Base-by-base conservation (phyloP, 306 rosid genomes). In the Trifolium pratense region DNA sequence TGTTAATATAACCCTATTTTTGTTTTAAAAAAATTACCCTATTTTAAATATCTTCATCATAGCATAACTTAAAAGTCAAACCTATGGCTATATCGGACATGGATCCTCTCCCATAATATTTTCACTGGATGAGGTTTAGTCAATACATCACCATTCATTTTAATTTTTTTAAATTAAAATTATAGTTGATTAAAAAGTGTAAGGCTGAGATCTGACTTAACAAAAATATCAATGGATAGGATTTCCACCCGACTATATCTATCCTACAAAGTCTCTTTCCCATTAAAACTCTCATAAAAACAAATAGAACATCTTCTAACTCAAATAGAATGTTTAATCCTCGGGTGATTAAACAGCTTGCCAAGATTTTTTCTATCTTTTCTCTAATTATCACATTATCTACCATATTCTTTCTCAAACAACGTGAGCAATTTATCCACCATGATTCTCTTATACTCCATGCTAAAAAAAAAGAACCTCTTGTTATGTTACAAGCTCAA, bases 341-440 rank as follows among this genome's bases (percentile, higher is more conserved):
- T 18, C 15, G 39, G 39, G 1, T 73, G 2, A 62, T 72, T 61
- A 72, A 81, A 68, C 81, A 56, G 66, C 81, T 51, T 45, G 55
- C 83, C 43, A 87, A 62, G 45, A 23, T 79, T 26, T 76, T 79
- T 32, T 76, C 18, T 14, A 63, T 90, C 59, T 71, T 84, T 56
- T 77, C 75, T 23, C 40, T 84, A 62, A 26, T 82, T n/a, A n/a
- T n/a, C 25, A 52, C 76, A 49, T 49, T 85, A 7, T 82, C 73
- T 49, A 82, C 85, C 26, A 59, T 84, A 59, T 25, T 82, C 79
- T 79, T 85, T 56, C 56, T 90, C 45, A 46, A 85, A 26, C 73
- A 37, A 53, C 25, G 65, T 69, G 82, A 78, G 39, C 34, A 16
- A 16, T 42, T 78, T 55, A 64, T 71, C 75, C 68, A 72, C 49